These are phyloP conservation scores for Dothidotthia symphoricarpi DNA, from an alignment of 2,329 filamentous ascomycete species.

Conservation along the genomic window DNA sequence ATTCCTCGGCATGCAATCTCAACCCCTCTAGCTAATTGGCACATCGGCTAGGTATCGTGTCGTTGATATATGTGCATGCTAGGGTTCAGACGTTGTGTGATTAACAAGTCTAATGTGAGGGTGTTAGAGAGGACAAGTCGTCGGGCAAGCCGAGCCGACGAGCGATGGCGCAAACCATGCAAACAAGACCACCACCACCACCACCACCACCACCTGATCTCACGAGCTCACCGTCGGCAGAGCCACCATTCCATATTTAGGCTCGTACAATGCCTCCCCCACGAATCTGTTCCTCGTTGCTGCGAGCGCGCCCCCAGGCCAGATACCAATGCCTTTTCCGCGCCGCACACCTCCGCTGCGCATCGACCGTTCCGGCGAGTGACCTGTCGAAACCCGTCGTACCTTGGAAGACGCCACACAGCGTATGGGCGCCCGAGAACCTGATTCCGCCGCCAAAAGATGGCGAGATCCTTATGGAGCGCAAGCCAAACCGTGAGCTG, in stretches of 20 bases:
- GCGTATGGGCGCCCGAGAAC: conserved; percentile 40
- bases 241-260: conserved; percentile 5
- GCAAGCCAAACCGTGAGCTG: conserved; percentile 35
- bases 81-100: no score
- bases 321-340: conserved; percentile 25
- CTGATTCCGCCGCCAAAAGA: conserved; percentile 39
- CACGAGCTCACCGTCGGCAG: conserved; percentile 7
- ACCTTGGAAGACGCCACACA: conserved; percentile 41
- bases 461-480: conserved; percentile 35
- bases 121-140: no score
- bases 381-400: conserved; percentile 27
- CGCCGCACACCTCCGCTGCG: conserved; percentile 19
- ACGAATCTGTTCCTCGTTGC: conserved; percentile 20
- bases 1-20: no score
- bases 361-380: conserved; percentile 19
- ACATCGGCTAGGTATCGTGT: no score
- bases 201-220: conserved; percentile 20
- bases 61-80: no score
- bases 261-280: conserved; percentile 28
- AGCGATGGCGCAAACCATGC: conserved; percentile 16
- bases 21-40: no score
- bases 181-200: conserved; percentile 20
- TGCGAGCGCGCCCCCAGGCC: conserved; percentile 24
- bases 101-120: no score
- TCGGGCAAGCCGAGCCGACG: no score